Base-by-base conservation (phyloP, 768 basidiomycete genomes). In the Tylopilus felleus region DNA sequence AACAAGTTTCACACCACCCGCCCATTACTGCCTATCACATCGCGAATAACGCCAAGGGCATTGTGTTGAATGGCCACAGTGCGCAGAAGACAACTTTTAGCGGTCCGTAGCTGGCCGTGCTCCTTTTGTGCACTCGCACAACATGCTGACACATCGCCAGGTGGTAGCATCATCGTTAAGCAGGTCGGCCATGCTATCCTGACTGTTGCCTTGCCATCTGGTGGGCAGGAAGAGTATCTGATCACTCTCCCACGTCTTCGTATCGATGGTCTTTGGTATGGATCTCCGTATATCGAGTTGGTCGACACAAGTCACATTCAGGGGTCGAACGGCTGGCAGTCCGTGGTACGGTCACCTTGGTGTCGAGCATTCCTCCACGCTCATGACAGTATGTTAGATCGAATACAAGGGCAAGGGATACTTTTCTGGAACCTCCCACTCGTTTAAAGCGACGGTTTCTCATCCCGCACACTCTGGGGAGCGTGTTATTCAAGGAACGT, bases 371-470 rank as follows among this genome's bases (percentile, higher is more conserved):
- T n/a, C 23, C 2, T 22, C 42, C 28, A 36, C 60, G 28, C 76
- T 58, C 74, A 80, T 48, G 74, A 73, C 28, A 71, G 74, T 13
- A 71, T 69, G 52, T 68, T 65, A 79, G 68, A 86, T 98, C 69
- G 92, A 96, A 60, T 98, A 96, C 79, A 93, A 93, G 67, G 96
- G 95, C 71, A 93, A 92, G 66, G 96, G 95, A 25, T 98, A 95
- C 75, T 92, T 98, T 69, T 82, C 84, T 33, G 95, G 96, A 51
- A 95, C 93, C 70, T 84, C 91, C 4, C 96, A 99, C 74, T 77
- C 85, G 4, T 97, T 94, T 82, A 95, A 93, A 71, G 93, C 96
- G 10, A 77, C 77, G 1, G 69, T 93, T n/a, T 68, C 78, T 0
- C 81, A 81, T 12, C 76, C 81, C 39, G 74, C 77, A 42, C 71